Evolutionary conservation across 495 filamentous ascomycete genomes (phyloP), one percentile per base, ranked within the genome.

Genomic region (Neurospora cerealis): DNA sequence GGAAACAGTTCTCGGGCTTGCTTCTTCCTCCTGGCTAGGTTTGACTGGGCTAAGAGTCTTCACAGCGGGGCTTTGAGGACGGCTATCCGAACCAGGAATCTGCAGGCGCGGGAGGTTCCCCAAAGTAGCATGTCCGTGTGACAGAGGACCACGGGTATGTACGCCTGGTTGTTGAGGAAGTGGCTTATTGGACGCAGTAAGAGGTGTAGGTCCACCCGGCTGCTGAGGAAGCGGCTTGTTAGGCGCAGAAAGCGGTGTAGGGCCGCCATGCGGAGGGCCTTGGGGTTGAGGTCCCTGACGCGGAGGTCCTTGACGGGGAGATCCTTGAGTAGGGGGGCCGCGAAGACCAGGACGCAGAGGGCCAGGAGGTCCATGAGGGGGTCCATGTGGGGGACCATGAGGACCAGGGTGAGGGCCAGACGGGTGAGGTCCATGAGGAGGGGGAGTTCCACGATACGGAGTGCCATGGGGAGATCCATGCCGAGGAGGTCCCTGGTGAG

Each of bases 231-330:
- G 46, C 46, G 42, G 42, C 34, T 72, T 72, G 11, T 28, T 73
- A 6, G 76, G 76, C 24, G 32, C 73, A 62, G 34, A 17, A 73
- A 19, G 40, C 7, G 46, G 46, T n/a, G 75, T 41, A 4, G 70
- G 38, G 13, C 28, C 7, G 8, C 36, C 40, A 28, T 60, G 69
- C 2, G 32, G 39, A 10, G 74, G 44, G 37, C 66, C 71, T 7
- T 32, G 62, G 9, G 70, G n/a, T n/a, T 40, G 71, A 21, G 66
- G 21, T 39, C 74, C 44, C 10, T 62, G 71, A 21, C 21, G 71
- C 24, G 37, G 69, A 48, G 72, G 74, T 11, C 74, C 74, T 40
- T 79, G 74, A 21, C 70, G 76, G 4, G 72, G 60, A 32, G 72
- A 73, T 2, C 74, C 74, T 17, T 73, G 76, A 24, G 74, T 48